Percentiles rank a stretch among this genome's conserved stretches.
Conservation (phyloP, 495 filamentous ascomycete genomes). For the Gamarada debralockiae region DNA sequence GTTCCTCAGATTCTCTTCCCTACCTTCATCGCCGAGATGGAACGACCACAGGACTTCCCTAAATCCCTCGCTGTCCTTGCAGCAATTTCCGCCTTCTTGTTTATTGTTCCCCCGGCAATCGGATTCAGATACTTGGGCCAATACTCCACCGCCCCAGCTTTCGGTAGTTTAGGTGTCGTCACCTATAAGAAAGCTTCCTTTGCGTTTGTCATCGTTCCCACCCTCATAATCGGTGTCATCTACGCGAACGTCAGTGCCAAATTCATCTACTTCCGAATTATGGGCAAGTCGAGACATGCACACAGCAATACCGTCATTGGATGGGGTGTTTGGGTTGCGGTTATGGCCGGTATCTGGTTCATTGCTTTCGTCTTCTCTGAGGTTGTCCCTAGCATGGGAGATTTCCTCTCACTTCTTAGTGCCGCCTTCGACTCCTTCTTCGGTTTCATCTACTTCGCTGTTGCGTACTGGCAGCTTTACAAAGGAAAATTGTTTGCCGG, state of each 20-base stretch:
- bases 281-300: conserved; percentile 36
- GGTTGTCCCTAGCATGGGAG: conserved; percentile 62
- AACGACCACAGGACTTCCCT: conserved; percentile 50
- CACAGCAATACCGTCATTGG: conserved; percentile 32
- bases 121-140: conserved; percentile 50
- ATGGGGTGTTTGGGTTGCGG: conserved; percentile 48
- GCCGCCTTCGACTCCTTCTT: conserved; percentile 48
- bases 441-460: conserved; percentile 38
- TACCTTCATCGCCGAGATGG: conserved; percentile 56
- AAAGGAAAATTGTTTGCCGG: conserved; percentile 31
- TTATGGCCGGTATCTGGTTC: conserved; percentile 51
- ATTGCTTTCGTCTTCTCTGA: conserved; percentile 62
- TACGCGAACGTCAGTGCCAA: conserved; percentile 54
- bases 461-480: conserved; percentile 48
- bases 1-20: conserved; percentile 53
- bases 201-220: conserved; percentile 69
- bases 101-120: conserved; percentile 48
- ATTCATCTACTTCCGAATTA: conserved; percentile 61
- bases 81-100: conserved; percentile 45
- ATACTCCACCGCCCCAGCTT: conserved; percentile 45
- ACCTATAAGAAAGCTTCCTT: conserved; percentile 56
- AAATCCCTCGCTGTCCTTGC: conserved; percentile 46
- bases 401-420: conserved; percentile 46
- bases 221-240: conserved; percentile 64
- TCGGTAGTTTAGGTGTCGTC: conserved; percentile 39